Base-by-base conservation (phyloP, 2,329 filamentous ascomycete genomes). In the Aspergillus novoparasiticus region DNA sequence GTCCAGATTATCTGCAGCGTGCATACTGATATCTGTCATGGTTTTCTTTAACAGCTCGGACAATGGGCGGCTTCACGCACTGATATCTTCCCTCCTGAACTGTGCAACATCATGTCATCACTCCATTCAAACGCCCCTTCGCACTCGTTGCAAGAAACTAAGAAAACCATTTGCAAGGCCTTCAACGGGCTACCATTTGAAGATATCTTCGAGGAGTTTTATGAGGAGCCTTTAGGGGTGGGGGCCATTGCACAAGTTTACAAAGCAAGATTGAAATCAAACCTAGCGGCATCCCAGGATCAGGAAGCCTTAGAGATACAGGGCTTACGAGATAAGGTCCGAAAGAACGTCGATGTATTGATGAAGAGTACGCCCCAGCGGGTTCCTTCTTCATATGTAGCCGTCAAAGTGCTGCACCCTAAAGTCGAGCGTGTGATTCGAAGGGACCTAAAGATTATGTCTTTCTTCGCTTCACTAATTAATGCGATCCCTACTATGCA, bases 191-290 rank as follows among this genome's bases (percentile, higher is more conserved):
- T 91, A 60, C 72, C 79, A 0, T 97, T 99, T 68, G 89, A 94
- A 14, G 92, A 96, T 6, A 97, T 99, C 64, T 99, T 99, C 71
- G 92, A 96, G 34, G 95, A 98, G 75, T 99, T 99, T 69, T 85
- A 97, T 32, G 92, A 96, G 78, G 88, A 84, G 68, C 95, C 95
- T 0, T 82, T 99, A 0, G 95, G 95, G 1, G 94, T 98, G 0
- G 95, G 95, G 12, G 95, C 95, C 34, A 98, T 99, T 71, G 95
- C 95, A 0, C 95, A 99, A 76, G 95, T 98, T 3, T 99, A 99
- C 84, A 96, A 93, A 75, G 95, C 95, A 0, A 97, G 93, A 76
- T 80, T 99, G 53, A 96, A 93, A 73, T 86, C 91, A 0, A 89
- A 91, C 69, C 81, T 98, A 58, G 88, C 91, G 6, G 85, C 84